Evolutionary conservation across 805 yeast species (phyloP).

Genomic region (Candida nitratophila): DNA sequence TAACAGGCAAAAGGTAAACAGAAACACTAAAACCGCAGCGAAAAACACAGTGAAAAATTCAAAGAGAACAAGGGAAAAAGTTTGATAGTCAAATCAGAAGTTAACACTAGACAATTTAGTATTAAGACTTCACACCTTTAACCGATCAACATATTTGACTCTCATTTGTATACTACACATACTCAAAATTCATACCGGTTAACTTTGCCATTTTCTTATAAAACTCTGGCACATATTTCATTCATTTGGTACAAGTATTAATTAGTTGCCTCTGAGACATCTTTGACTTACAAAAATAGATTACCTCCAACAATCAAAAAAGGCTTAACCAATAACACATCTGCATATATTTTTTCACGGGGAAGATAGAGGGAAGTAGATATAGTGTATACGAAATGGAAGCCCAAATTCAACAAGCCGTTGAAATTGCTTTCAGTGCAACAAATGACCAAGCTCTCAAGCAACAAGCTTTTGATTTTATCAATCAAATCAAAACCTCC

Average conservation of each 20-base stretch:
- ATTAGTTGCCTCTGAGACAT: not conserved
- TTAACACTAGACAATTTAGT: too few relatives aligned
- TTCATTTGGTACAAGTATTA: not conserved
- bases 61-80: not conserved
- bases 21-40: too few relatives aligned
- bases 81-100: not conserved
- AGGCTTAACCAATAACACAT: too few relatives aligned
- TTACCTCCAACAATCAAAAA: not conserved
- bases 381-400: conserved; percentile 19
- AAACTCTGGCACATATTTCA: not conserved
- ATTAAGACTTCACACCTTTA: too few relatives aligned
- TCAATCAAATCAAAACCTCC: conserved; percentile 45
- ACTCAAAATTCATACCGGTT: not conserved
- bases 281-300: not conserved
- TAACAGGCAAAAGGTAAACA: not conserved
- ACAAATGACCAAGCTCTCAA: conserved; percentile 54
- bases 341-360: too few relatives aligned
- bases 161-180: too few relatives aligned
- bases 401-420: conserved; percentile 79
- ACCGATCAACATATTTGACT: too few relatives aligned
- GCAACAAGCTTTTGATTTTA: conserved; percentile 51
- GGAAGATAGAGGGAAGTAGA: too few relatives aligned
- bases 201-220: not conserved
- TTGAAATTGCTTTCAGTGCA: conserved; percentile 71
- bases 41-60: not conserved